Evolutionary conservation across 768 basidiomycete genomes (phyloP).

Genomic region (Myochromella boudieri): DNA sequence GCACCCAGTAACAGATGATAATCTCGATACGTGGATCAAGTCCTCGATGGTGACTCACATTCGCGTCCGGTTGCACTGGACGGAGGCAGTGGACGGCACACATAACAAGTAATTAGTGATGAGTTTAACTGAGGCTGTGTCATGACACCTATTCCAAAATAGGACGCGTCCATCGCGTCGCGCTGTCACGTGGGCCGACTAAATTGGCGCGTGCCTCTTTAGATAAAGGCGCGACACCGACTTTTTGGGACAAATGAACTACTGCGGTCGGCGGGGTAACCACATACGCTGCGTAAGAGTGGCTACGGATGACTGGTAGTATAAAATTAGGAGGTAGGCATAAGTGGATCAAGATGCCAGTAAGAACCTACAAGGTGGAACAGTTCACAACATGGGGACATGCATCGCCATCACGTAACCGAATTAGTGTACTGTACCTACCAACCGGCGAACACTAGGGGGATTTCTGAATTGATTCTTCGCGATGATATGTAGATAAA

Average conservation of each 20-base stretch:
- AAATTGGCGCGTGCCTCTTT: conserved; percentile 1
- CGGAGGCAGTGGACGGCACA: conserved; percentile 4
- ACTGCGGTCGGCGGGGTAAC: background rate
- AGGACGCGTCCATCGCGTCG: background rate
- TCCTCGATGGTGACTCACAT: background rate
- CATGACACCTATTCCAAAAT: background rate
- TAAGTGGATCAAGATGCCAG: no score
- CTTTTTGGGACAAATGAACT: background rate
- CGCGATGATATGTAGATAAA: no score
- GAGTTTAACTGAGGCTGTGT: background rate
- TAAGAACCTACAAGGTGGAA: no score
- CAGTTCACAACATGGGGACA: no score
- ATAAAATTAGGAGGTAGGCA: no score
- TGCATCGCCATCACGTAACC: no score
- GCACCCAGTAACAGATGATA: background rate
- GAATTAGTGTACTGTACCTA: no score
- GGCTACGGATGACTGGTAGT: background rate
- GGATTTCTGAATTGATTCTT: no score
- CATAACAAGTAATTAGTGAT: conserved; percentile 6
- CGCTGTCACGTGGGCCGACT: conserved; percentile 5
- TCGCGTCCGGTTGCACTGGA: background rate
- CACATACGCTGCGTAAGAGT: background rate
- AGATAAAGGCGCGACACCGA: background rate
- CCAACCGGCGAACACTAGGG: no score
- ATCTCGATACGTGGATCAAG: background rate